Conservation (phyloP, 345 rosid species). For the Salix exigua region DNA sequence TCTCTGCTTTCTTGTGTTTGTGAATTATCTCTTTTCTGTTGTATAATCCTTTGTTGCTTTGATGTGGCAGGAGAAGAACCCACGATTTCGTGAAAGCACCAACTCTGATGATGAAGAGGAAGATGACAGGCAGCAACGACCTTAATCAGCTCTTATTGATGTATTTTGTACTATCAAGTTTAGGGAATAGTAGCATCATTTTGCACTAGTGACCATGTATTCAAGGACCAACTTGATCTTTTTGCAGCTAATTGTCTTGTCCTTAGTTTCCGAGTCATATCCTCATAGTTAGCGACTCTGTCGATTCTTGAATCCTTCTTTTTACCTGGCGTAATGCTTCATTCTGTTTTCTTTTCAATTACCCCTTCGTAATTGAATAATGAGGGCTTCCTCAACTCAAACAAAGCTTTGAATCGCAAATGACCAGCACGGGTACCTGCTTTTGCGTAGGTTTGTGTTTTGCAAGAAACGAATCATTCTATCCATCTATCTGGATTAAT, state of each 20-base stretch:
- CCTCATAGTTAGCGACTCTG: neutral
- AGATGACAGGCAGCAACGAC: conserved; percentile 53
- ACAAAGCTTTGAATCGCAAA: too few species aligned
- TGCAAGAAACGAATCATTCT: neutral
- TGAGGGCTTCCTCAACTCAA: too few species aligned
- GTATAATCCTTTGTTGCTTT: conserved; percentile 2
- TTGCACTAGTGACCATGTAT: neutral
- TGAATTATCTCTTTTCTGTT: neutral
- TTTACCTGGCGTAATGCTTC: too few species aligned
- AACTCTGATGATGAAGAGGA: conserved; percentile 96
- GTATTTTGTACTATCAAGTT: neutral
- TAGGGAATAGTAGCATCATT: neutral
- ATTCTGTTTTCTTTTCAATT: too few species aligned
- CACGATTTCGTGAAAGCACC: conserved; percentile 93
- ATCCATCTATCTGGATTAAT: neutral
- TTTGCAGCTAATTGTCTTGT: neutral
- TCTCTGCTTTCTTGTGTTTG: neutral
- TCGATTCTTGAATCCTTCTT: too few species aligned
- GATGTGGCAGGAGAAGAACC: conserved; percentile 80
- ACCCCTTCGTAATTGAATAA: too few species aligned
- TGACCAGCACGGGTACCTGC: neutral
- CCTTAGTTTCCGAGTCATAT: neutral
- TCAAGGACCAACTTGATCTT: neutral
- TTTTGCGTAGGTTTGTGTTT: neutral
- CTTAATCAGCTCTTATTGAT: conserved; percentile 21